Conservation (phyloP, 1,284 basidiomycete genomes). For the Amylostereum areolatum region DNA sequence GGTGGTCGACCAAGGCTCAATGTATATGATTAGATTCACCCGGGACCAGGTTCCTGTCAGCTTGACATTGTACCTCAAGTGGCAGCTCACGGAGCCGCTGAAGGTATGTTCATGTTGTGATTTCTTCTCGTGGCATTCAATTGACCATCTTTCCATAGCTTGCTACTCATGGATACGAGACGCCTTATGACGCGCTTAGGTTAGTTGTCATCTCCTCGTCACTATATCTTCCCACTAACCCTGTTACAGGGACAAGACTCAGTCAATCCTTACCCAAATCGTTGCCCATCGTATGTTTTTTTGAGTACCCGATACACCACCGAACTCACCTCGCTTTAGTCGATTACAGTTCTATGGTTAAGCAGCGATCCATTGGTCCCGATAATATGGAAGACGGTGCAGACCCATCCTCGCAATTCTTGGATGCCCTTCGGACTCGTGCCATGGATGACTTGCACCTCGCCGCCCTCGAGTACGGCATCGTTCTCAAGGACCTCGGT, state of each 20-base stretch:
- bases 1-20: constrained; percentile 16
- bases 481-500: constrained; percentile 73
- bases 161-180: constrained; percentile 74
- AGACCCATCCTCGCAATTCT: constrained; percentile 67
- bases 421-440: constrained; percentile 71
- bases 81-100: constrained; percentile 71
- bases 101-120: constrained; percentile 31
- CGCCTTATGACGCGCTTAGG: constrained; percentile 72
- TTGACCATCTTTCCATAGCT: constrained; percentile 27
- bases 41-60: constrained; percentile 79
- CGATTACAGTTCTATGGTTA: constrained; percentile 62
- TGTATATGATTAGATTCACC: constrained; percentile 48
- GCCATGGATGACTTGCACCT: constrained; percentile 80
- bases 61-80: constrained; percentile 76
- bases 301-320: constrained; percentile 23
- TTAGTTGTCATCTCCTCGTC: constrained; percentile 6
- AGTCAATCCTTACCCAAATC: constrained; percentile 78
- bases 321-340: constrained; percentile 19
- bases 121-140: background rate
- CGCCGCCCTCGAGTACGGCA: constrained; percentile 75
- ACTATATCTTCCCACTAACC: constrained; percentile 3
- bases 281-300: constrained; percentile 58
- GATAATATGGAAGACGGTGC: constrained; percentile 64
- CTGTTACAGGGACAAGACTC: constrained; percentile 59
- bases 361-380: constrained; percentile 70